Base-by-base conservation (phyloP, 2,329 filamentous ascomycete genomes). In the Scedosporium apiospermum region DNA sequence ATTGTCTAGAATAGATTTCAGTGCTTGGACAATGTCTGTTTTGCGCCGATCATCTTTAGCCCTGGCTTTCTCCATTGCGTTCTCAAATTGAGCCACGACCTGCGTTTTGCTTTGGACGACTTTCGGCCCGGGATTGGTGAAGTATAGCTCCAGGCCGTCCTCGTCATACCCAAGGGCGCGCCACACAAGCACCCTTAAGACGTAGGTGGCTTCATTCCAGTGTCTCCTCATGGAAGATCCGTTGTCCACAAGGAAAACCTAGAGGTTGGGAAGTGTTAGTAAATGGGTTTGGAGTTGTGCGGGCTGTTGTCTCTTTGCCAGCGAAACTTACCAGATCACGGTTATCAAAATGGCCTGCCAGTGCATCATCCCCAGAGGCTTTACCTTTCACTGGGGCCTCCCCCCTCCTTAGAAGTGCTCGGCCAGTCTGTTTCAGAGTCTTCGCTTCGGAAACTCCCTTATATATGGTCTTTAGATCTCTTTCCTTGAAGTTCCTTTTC, bases 231-330 rank as follows among this genome's bases (percentile, higher is more conserved):
- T 73, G 2, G 67, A 65, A 1, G 62, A 63, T 1, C 65, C 69
- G 58, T 73, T 72, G 55, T 73, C 71, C 1, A 71, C 67, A 7
- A 72, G 65, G 62, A 69, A 72, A 6, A 67, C 65, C 68, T 71
- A 21, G 34, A 38, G 34, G 5, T 41, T n/a, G 57, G 46, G 10
- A 60, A 38, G 16, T 38, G 60, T 64, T 1, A 70, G 60, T 38
- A 38, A 12, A 38, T 6, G 30, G 30, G 30, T 7, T 34, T 7
- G 7, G 30, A 34, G 30, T 34, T 34, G 30, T 1, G 10, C 2
- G 34, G 34, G 3, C 34, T 9, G 34, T 9, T 38, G 6, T 14
- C 34, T 38, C 1, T 6, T 12, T 38, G 34, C 1, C 34, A 6
- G 4, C 1, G 10, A 38, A 38, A 12, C 10, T 38, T 38, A 38